Base-by-base conservation (phyloP, 306 rosid genomes). In the Castanospermum australe region DNA sequence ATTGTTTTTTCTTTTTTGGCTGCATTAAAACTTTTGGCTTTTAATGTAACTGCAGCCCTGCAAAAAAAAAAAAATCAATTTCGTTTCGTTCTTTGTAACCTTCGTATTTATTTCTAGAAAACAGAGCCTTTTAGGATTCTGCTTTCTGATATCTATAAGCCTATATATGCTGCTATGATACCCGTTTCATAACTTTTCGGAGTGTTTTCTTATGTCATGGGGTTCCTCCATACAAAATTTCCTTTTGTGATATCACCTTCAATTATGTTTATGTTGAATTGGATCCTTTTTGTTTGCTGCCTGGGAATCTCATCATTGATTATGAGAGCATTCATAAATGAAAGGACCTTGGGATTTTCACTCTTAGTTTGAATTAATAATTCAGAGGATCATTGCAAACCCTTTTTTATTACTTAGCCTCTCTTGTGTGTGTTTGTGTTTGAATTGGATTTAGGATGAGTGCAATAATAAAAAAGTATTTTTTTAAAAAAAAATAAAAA, bases 11-110 rank as follows among this genome's bases (percentile, higher is more conserved):
- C 20, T 17, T 3, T 55, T 72, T 20, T 8, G 4, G 6, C 7
- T 5, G 17, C 52, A 6, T 60, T 62, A 9, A n/a, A 71, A 47
- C 79, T 81, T 90, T 83, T 81, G 62, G 79, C 39, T 83, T 76
- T 83, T 75, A 84, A 81, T 88, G 83, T 79, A 82, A 80, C 84
- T 45, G 73, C 85, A 68, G 73, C 75, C 2, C 48, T 57, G 45
- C 68, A 47, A 36, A 60, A n/a, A n/a, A n/a, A n/a, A n/a, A n/a
- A n/a, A 41, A 83, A 62, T 67, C n/a, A 5, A 45, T 60, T 80
- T 56, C 6, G 17, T 73, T 67, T 60, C 55, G 55, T 51, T 64
- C 67, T 41, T 14, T 81, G n/a, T n/a, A n/a, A n/a, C n/a, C n/a
- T n/a, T n/a, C n/a, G 32, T 75, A 73, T 77, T 80, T 45, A 80